Conservation (phyloP, 768 basidiomycete species). For the Clitopilus hobsonii region DNA sequence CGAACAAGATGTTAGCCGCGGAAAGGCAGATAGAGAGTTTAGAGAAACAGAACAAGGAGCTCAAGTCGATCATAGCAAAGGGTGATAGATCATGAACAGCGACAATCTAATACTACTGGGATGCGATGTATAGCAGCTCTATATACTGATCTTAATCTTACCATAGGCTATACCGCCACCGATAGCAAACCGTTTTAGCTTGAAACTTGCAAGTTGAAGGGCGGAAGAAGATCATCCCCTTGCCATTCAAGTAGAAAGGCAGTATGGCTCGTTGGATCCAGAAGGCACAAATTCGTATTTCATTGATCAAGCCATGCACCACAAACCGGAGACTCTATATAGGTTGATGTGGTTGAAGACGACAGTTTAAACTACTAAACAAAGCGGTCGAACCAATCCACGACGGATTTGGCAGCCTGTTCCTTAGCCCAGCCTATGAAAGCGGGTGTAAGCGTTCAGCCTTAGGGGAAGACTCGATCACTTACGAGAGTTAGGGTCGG, state of each 20-base stretch:
- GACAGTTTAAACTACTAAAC: background rate
- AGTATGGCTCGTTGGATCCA: too few relatives aligned
- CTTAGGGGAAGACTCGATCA: too few relatives aligned
- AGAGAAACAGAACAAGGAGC: constrained; percentile 64
- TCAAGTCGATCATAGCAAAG: constrained; percentile 56
- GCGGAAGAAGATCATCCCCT: too few relatives aligned
- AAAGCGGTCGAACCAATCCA: constrained; percentile 50
- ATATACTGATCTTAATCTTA: too few relatives aligned
- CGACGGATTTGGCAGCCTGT: constrained; percentile 45
- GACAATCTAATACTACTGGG: too few relatives aligned
- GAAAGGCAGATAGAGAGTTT: constrained; percentile 63
- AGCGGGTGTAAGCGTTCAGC: too few relatives aligned
- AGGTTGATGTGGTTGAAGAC: background rate
- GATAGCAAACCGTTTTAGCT: too few relatives aligned
- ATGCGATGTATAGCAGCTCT: too few relatives aligned
- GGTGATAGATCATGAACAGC: constrained; percentile 9
- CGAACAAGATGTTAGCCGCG: constrained; percentile 70
- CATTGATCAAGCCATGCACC: background rate
- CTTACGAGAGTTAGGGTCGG: constrained; percentile 34
- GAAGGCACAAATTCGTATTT: background rate
- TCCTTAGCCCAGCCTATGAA: constrained; percentile 56
- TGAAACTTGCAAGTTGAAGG: too few relatives aligned
- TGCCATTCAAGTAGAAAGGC: too few relatives aligned
- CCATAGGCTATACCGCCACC: too few relatives aligned
- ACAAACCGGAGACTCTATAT: too few relatives aligned